phyloP scores from a whole-genome alignment of 1,284 basidiomycete species.

The Tremellales sp. region DNA sequence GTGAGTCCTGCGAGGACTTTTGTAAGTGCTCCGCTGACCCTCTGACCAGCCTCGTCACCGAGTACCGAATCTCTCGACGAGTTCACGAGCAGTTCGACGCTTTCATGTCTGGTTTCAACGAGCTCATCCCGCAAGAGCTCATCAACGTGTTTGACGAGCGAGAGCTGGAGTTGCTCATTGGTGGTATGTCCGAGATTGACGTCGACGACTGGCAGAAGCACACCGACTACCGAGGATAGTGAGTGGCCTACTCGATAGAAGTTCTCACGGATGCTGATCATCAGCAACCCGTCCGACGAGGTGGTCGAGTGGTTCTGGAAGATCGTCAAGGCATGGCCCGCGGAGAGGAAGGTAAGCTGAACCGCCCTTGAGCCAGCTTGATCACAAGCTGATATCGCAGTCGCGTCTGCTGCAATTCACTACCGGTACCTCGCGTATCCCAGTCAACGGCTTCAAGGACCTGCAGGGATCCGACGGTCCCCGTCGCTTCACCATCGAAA shows the following conservation, averaged over 20 bases:
- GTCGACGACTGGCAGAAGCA: constrained; percentile 61
- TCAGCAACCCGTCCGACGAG: constrained; percentile 59
- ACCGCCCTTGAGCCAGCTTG: background rate
- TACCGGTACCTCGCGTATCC: constrained; percentile 93
- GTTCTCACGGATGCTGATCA: constrained; percentile 41
- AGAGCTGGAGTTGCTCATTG: constrained; percentile 92
- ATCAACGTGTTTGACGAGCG: constrained; percentile 98
- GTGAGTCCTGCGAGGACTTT: constrained; percentile 29
- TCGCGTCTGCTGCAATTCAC: constrained; percentile 92
- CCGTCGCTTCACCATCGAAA: constrained; percentile 89
- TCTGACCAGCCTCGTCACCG: constrained; percentile 63
- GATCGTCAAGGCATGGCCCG: constrained; percentile 91
- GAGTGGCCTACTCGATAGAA: constrained; percentile 5
- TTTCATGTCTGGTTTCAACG: constrained; percentile 92
- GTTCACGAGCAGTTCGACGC: constrained; percentile 94
- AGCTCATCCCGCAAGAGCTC: constrained; percentile 90
- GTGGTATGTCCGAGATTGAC: constrained; percentile 98
- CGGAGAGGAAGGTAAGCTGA: constrained; percentile 68
- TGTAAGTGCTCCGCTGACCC: background rate
- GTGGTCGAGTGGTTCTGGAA: constrained; percentile 99
- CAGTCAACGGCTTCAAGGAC: constrained; percentile 99
- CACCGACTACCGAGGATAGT: constrained; percentile 58
- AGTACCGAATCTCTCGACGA: constrained; percentile 88
- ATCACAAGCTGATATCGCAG: constrained; percentile 16
- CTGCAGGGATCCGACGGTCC: constrained; percentile 96